A percentile compares a stretch with the other conserved stretches of the same genome.
phyloP scores from a whole-genome alignment of 2,329 filamentous ascomycete genomes.

The Monilinia laxa region DNA sequence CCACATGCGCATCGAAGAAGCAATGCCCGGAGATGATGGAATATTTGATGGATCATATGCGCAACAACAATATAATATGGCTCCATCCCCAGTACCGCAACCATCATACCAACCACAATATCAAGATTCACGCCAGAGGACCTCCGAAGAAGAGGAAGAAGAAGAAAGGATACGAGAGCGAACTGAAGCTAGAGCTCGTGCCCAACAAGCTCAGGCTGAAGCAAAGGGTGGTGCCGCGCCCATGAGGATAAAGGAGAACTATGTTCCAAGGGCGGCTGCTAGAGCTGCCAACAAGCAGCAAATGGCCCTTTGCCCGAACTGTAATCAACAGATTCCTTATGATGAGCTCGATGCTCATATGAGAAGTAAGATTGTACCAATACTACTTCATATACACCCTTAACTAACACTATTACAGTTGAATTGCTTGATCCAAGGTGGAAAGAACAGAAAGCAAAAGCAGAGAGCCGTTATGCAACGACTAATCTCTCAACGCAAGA shows the following conservation, averaged over 20 bases:
- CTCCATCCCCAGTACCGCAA: constrained; percentile 42
- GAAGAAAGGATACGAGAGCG: constrained; percentile 64
- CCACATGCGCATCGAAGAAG: constrained; percentile 87
- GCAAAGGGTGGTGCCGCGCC: constrained; percentile 65
- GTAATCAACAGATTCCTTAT: constrained; percentile 83
- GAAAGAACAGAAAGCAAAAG: constrained; percentile 93
- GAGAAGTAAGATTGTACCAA: constrained; percentile 59
- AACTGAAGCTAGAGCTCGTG: constrained; percentile 58
- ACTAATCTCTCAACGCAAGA: constrained; percentile 85
- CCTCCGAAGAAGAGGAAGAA: constrained; percentile 55
- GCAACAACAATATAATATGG: constrained; percentile 43
- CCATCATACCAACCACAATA: constrained; percentile 41
- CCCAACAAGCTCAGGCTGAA: constrained; percentile 76
- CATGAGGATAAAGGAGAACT: constrained; percentile 92
- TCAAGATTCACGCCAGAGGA: constrained; percentile 36
- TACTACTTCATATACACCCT: background rate
- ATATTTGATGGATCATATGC: constrained; percentile 55
- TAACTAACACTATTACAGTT: constrained; percentile 47
- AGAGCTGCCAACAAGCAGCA: constrained; percentile 65
- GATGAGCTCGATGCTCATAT: constrained; percentile 90
- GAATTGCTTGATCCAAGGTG: constrained; percentile 90
- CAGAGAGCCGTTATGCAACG: constrained; percentile 77
- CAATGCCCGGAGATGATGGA: constrained; percentile 78
- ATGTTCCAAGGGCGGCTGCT: constrained; percentile 80
- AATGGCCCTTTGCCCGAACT: constrained; percentile 83